Base-by-base conservation (phyloP, 2,329 filamentous ascomycete genomes). In the Beauveria rudraprayagi region DNA sequence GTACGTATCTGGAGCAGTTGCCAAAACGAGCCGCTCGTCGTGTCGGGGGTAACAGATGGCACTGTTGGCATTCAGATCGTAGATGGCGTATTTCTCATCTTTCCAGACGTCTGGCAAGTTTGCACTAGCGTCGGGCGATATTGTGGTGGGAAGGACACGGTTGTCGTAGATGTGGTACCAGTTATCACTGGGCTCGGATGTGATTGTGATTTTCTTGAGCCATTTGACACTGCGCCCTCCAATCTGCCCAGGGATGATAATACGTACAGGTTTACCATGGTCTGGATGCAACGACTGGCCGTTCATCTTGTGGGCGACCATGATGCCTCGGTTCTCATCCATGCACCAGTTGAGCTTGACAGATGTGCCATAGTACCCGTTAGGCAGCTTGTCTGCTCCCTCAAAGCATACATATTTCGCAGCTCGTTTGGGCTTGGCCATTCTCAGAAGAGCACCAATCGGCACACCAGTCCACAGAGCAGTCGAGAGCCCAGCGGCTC, bases 81-180 rank as follows among this genome's bases (percentile, higher is more conserved):
- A 96, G 63, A 97, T 96, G 22, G 91, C 91, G 69, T 96, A 96
- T 63, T 90, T 83, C 65, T 96, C 92, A 70, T 97, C 92, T 67
- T 79, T 87, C 92, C 92, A 97, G 77, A 87, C 90, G 24, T 87
- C 83, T 0, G 85, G 83, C 58, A 92, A 79, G 64, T 88, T 83
- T 2, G 87, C 86, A 62, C 90, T 88, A 70, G 88, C 87, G 66
- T 96, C 91, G 0, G 92, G 91, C 11, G 87, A 88, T 17, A 96
- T 81, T 82, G 87, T 92, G 0, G 91, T 96, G 65, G 92, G 92
- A 44, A 97, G 76, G 1, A 97, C 91, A 62, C 91, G 80, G 70
- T 97, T 97, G 72, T 97, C 92, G 73, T 94, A 92, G 64, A 95
- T 91, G 72, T 97, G 92, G 68, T 96, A 96, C 91, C 91, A 96